These are phyloP conservation scores for Suillus brevipes DNA, from an alignment of 768 basidiomycete species.

Conservation along the genomic window DNA sequence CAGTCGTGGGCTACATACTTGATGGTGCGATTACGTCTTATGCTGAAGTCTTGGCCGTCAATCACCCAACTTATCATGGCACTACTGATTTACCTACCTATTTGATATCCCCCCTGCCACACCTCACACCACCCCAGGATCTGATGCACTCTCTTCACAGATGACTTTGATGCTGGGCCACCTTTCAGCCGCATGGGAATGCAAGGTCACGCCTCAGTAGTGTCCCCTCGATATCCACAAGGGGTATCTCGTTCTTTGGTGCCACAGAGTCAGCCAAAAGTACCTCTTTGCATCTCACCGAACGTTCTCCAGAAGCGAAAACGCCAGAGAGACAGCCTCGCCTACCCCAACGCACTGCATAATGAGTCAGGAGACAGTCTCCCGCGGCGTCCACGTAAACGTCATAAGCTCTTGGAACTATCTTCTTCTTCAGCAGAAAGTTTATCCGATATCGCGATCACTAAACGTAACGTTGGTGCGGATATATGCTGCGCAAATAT, in stretches of 20 bases:
- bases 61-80: neutral
- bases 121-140: neutral
- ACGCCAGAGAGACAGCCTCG: constrained; percentile 28
- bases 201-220: neutral
- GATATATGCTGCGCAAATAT: neutral
- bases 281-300: constrained; percentile 17
- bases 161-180: neutral
- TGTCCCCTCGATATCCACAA: neutral
- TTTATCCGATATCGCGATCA: neutral
- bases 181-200: neutral
- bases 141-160: neutral
- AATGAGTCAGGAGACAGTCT: constrained; percentile 26
- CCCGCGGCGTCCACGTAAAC: constrained; percentile 31
- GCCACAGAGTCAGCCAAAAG: neutral
- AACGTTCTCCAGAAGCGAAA: constrained; percentile 27
- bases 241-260: neutral
- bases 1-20: constrained; percentile 30
- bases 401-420: constrained; percentile 25
- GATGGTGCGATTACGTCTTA: constrained; percentile 25
- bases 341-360: constrained; percentile 25
- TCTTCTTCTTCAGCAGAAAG: constrained; percentile 12
- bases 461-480: too few relatives aligned
- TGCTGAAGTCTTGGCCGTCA: too few relatives aligned
- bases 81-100: neutral
- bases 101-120: neutral